Evolutionary conservation across 2,329 filamentous ascomycete genomes (phyloP).

Genomic region (Hymenoscyphus fraxineus): DNA sequence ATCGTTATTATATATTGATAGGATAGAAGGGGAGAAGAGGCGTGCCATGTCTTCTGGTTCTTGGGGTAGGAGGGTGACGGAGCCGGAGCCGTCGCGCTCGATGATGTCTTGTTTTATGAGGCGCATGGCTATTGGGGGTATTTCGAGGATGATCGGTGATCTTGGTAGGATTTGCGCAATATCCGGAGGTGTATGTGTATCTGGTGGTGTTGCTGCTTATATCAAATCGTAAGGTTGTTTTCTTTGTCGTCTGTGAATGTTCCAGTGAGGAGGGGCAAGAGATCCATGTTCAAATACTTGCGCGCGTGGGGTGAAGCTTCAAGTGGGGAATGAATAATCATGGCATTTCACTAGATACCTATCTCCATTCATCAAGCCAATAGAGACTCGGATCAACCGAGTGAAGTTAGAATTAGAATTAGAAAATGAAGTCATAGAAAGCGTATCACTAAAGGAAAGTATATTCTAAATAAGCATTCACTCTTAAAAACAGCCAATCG

Average conservation of each 20-base stretch:
- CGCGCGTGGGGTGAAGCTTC: conserved; percentile 1
- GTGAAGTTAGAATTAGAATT: neutral
- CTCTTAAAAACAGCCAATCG: neutral
- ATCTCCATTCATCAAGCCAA: no score
- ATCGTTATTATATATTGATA: conserved; percentile 7
- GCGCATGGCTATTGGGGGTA: conserved; percentile 46
- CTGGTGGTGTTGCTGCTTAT: neutral
- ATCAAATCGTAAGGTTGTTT: conserved; percentile 1
- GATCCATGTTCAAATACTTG: neutral
- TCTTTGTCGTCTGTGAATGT: neutral
- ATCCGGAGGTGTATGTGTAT: neutral
- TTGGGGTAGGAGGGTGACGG: conserved; percentile 63
- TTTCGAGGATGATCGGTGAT: neutral
- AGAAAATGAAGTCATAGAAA: neutral
- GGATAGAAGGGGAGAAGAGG: conserved; percentile 1
- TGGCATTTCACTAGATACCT: no score
- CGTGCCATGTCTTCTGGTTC: conserved; percentile 72
- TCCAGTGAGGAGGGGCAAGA: neutral
- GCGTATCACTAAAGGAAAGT: neutral
- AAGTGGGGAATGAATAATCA: neutral
- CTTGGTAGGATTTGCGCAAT: neutral
- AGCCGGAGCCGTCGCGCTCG: conserved; percentile 62
- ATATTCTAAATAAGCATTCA: neutral
- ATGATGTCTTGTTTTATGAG: conserved; percentile 66
- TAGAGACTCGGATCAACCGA: neutral